Evolutionary conservation across 2,329 filamentous ascomycete species (phyloP), one percentile per base, ranked within the genome.

Genomic region (Paraphaeosphaeria sporulosa): DNA sequence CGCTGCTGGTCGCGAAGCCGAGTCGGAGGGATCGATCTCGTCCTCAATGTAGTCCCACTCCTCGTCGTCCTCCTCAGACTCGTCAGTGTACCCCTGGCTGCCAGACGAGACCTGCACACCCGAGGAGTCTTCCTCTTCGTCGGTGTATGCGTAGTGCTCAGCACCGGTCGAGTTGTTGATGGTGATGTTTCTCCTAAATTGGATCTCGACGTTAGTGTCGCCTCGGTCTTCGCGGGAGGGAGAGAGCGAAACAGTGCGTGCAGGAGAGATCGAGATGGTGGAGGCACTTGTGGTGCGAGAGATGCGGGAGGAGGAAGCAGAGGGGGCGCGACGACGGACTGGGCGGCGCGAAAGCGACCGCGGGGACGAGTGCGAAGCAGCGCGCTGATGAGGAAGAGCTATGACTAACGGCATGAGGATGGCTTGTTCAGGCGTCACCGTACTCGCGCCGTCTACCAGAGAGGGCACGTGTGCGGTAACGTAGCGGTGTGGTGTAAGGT

Each of bases 21-120:
- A 83, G 69, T 84, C 82, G n/a, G 78, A 81, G 27, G 81, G 81
- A 25, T 80, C 77, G 65, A 84, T 80, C 56, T 80, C 79, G 77
- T 80, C 25, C 25, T 27, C 72, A 47, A 73, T 70, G 58, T 76
- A 71, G 63, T 75, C 70, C 68, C 64, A 74, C 36, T 64, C 61
- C 27, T 73, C 66, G 52, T 77, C 72, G 27, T 74, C 74, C 57
- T 74, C 74, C 47, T 69, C 67, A 13, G 68, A 69, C 23, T 65
- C 65, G 47, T 65, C 65, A 42, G 69, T 70, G 65, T 71, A 74
- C 30, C 74, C 72, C 44, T 76, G 71, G 64, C 70, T 71, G 60
- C 67, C 71, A 25, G 69, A 71, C 54, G 69, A 69, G 54, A 74
- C 70, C 55, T 73, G 72, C 32, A 73, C 71, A 59, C 72, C 74